phyloP scores from a whole-genome alignment of 805 yeast species.

The Tetrapisispora fleetii region DNA sequence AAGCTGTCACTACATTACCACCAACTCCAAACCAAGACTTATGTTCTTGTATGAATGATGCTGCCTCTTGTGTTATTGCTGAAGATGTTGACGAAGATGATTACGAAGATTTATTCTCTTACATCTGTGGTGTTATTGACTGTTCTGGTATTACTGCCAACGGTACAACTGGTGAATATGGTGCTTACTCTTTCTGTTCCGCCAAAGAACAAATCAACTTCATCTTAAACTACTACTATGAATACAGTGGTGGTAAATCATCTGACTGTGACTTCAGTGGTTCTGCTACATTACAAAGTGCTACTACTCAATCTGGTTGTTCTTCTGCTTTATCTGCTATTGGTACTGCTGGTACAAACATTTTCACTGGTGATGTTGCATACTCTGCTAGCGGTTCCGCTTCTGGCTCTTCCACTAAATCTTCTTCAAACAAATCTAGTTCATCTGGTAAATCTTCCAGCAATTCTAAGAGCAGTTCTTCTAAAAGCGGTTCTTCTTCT shows the following conservation, averaged over 20 bases:
- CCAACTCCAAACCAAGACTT: slow-evolving; percentile 63
- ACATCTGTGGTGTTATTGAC: slow-evolving; percentile 45
- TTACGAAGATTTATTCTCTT: slow-evolving; percentile 48
- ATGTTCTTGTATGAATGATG: slow-evolving; percentile 52
- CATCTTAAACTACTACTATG: slow-evolving; percentile 56
- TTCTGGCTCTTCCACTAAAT: slow-evolving; percentile 13
- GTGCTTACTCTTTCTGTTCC: slow-evolving; percentile 65
- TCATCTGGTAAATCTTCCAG: slow-evolving; percentile 3
- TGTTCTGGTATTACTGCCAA: slow-evolving; percentile 55
- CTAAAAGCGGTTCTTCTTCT: slow-evolving; percentile 16
- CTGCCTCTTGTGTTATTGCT: slow-evolving; percentile 52
- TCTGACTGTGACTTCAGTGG: slow-evolving; percentile 63
- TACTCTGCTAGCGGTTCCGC: slow-evolving; percentile 20
- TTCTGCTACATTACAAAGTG: slow-evolving; percentile 45
- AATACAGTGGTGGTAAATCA: slow-evolving; percentile 30
- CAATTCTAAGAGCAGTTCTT: background rate
- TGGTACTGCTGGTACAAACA: slow-evolving; percentile 61
- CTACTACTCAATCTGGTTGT: slow-evolving; percentile 45
- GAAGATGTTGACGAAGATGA: slow-evolving; percentile 44
- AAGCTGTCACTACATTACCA: slow-evolving; percentile 58
- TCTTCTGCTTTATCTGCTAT: slow-evolving; percentile 50
- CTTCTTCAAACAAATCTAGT: slow-evolving; percentile 18
- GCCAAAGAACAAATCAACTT: slow-evolving; percentile 56
- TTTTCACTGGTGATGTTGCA: slow-evolving; percentile 34
- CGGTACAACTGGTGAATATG: slow-evolving; percentile 59